A percentile compares a stretch with the other conserved stretches of the same genome.
Conservation (phyloP, 768 basidiomycete species). For the Russula sp. region DNA sequence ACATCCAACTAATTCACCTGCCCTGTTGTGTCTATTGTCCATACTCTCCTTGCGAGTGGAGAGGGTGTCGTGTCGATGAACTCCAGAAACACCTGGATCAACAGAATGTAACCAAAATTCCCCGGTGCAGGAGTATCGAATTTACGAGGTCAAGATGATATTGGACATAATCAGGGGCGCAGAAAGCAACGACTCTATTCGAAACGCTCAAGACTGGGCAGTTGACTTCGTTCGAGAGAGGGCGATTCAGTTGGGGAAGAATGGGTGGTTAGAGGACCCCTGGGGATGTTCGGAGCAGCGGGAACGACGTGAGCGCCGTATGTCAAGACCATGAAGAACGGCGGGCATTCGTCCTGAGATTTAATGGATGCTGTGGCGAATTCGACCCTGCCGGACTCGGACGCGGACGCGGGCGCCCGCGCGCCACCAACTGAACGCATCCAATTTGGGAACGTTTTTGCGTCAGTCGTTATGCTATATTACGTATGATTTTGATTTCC, state of each 20-base stretch:
- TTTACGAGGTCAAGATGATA: not conserved
- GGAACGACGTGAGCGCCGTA: not conserved
- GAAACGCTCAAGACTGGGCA: not conserved
- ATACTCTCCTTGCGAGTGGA: not conserved
- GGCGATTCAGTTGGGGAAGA: not conserved
- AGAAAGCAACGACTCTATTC: not conserved
- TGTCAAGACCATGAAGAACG: not conserved
- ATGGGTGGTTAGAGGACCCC: not conserved
- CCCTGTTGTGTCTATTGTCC: constrained; percentile 3
- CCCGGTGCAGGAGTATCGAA: not conserved
- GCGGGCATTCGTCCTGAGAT: too few species aligned
- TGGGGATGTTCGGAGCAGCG: not conserved
- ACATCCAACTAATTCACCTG: not conserved
- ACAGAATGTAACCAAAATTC: not conserved
- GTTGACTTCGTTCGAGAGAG: not conserved
- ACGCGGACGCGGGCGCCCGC: too few species aligned
- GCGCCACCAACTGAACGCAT: too few species aligned
- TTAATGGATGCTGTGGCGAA: not conserved
- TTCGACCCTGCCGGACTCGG: not conserved
- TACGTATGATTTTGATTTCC: too few species aligned
- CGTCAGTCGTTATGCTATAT: too few species aligned
- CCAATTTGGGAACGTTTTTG: too few species aligned
- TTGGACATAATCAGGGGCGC: not conserved
- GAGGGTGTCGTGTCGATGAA: not conserved
- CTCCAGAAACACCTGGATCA: not conserved